Base-by-base conservation (phyloP, 2,329 filamentous ascomycete genomes). In the Alternaria hordeiaustralica region DNA sequence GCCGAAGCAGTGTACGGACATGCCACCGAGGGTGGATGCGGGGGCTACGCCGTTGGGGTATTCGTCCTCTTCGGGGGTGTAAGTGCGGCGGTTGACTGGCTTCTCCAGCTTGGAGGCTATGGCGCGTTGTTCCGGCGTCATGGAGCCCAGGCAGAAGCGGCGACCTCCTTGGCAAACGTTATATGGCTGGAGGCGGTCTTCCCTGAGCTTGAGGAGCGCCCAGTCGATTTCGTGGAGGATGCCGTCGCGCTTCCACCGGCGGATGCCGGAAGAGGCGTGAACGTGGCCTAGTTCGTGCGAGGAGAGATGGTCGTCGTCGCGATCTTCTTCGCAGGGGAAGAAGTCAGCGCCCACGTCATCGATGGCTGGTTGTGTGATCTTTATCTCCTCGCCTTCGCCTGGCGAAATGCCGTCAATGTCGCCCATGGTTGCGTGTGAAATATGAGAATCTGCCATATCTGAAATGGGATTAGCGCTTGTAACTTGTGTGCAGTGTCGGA, bases 141-240 rank as follows among this genome's bases (percentile, higher is more conserved):
- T 69, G 6, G 43, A 47, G 21, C 68, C 67, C 23, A 77, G 61
- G 57, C 74, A 79, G 61, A 76, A 83, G 53, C 80, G 79, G 30
- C 73, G 76, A 44, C 81, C 84, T 25, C 82, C 85, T 64, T 88
- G 88, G 21, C 97, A 90, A 11, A 87, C 80, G 71, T 97, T 97
- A 63, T 88, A 86, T 0, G 87, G 84, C 4, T 95, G 92, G 13
- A 90, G 82, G 1, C 95, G 88, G 11, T 90, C 86, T 5, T 90
- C 84, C 11, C 90, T 84, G 67, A 98, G 92, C 69, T 92, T 89
- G 71, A 98, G 94, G 3, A 98, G 83, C 0, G 94, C 94, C 95
- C 95, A 98, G 79, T 98, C 95, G 47, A 98, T 94, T 79, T 98
- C 95, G 77, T 97, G 95, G 6, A 92, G 84, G 23, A 96, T 83